Evolutionary conservation across 2,329 filamentous ascomycete genomes (phyloP).

Genomic region (Teratosphaeria destructans): DNA sequence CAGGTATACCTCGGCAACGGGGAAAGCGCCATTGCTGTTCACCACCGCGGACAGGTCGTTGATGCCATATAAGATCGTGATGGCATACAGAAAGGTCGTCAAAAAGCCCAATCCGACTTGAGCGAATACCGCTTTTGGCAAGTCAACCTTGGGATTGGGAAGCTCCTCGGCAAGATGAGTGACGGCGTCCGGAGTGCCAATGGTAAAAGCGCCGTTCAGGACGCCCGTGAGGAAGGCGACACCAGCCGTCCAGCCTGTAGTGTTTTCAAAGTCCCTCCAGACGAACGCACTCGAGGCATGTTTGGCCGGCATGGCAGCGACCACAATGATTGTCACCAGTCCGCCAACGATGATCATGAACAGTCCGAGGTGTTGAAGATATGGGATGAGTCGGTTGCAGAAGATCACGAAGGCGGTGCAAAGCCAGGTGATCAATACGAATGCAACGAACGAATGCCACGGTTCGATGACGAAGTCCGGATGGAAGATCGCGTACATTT

Average conservation of each 20-base stretch:
- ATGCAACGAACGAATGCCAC: constrained; percentile 53
- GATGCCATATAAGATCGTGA: constrained; percentile 43
- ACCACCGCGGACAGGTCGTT: constrained; percentile 33
- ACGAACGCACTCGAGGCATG: constrained; percentile 40
- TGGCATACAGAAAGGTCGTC: constrained; percentile 38
- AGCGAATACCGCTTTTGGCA: constrained; percentile 40
- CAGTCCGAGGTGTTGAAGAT: constrained; percentile 45
- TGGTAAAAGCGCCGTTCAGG: constrained; percentile 28
- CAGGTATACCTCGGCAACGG: constrained; percentile 37
- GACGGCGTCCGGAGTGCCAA: constrained; percentile 26
- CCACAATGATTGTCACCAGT: constrained; percentile 26
- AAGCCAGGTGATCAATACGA: constrained; percentile 46
- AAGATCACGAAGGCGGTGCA: constrained; percentile 45
- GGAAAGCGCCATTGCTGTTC: constrained; percentile 32
- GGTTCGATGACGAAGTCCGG: constrained; percentile 39
- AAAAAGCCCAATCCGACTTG: constrained; percentile 40
- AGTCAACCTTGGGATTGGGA: constrained; percentile 29
- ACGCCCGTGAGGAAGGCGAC: constrained; percentile 23
- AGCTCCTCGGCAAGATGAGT: constrained; percentile 30
- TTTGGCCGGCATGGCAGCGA: constrained; percentile 42
- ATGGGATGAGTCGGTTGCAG: constrained; percentile 43
- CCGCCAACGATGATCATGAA: constrained; percentile 37
- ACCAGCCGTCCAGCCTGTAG: constrained; percentile 39
- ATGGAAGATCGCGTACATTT: constrained; percentile 52
- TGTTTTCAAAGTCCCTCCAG: constrained; percentile 34